phyloP scores from a whole-genome alignment of 805 yeast genomes.

The Tetrapisispora fleetii region DNA sequence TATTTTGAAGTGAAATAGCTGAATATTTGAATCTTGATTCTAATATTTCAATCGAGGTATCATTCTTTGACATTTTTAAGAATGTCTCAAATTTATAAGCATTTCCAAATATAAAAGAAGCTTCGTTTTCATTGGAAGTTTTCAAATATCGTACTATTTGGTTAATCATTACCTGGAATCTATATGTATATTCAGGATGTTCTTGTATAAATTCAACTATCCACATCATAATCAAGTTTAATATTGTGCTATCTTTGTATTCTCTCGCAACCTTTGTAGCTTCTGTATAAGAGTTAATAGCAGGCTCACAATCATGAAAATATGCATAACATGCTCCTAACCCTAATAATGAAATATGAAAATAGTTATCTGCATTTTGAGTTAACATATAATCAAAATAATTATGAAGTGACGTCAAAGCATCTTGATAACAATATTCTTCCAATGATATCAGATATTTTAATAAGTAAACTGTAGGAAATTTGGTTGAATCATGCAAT shows the following conservation, averaged over 20 bases:
- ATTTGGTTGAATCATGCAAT: conserved; percentile 13
- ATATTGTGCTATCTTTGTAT: conserved; percentile 61
- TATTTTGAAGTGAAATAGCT: conserved; percentile 43
- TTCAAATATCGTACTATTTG: conserved; percentile 53
- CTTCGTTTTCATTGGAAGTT: conserved; percentile 22
- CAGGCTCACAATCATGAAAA: conserved; percentile 57
- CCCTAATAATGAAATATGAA: conserved; percentile 68
- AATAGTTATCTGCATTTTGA: conserved; percentile 49
- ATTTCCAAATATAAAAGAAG: conserved; percentile 34
- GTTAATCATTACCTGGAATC: conserved; percentile 47
- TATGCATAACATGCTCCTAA: conserved; percentile 62
- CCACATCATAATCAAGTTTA: conserved; percentile 68
- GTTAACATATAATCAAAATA: conserved; percentile 72
- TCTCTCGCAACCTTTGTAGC: conserved; percentile 84
- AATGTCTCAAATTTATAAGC: conserved; percentile 59
- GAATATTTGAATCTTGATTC: conserved; percentile 51
- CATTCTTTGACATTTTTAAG: conserved; percentile 44
- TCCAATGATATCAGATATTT: conserved; percentile 13
- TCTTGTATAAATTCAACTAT: conserved; percentile 57
- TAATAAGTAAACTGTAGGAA: conserved; percentile 21
- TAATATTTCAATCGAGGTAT: conserved; percentile 34
- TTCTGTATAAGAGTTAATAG: conserved; percentile 72
- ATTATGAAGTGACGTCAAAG: conserved; percentile 45
- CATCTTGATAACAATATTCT: conserved; percentile 21
- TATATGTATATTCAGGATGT: conserved; percentile 48